These are phyloP conservation scores for Penicillium sp. DNA, from an alignment of 2,329 filamentous ascomycete genomes.

Conservation along the genomic window DNA sequence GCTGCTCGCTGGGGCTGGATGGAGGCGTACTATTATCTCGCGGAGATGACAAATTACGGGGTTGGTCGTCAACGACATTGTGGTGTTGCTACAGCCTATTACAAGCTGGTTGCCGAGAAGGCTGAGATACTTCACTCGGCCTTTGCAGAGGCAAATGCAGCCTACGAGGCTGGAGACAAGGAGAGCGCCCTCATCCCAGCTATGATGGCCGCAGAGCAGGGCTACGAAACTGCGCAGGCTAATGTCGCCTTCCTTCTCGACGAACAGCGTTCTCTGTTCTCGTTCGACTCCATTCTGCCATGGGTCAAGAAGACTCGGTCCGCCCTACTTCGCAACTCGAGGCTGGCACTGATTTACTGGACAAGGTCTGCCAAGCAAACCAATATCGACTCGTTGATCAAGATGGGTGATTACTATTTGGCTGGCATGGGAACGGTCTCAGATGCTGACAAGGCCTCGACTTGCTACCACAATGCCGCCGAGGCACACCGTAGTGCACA, in stretches of 20 bases:
- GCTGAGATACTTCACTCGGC: constrained; percentile 72
- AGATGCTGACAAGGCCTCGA: constrained; percentile 81
- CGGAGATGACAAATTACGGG: constrained; percentile 78
- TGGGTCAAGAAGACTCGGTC: constrained; percentile 40
- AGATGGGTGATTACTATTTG: constrained; percentile 98
- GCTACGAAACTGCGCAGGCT: constrained; percentile 83
- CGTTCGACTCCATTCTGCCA: constrained; percentile 55
- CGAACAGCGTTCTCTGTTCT: constrained; percentile 62
- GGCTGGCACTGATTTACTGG: constrained; percentile 85
- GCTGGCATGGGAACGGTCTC: constrained; percentile 69
- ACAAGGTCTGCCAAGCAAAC: constrained; percentile 88
- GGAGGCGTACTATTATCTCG: constrained; percentile 88
- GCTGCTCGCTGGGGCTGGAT: constrained; percentile 79
- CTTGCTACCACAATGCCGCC: constrained; percentile 88
- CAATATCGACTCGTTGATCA: constrained; percentile 91
- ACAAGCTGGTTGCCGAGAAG: constrained; percentile 74
- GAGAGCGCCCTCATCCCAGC: constrained; percentile 78
- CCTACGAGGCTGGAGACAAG: constrained; percentile 73
- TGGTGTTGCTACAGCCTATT: constrained; percentile 72
- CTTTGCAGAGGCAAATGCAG: constrained; percentile 78
- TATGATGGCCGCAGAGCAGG: constrained; percentile 86
- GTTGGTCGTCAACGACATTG: constrained; percentile 79
- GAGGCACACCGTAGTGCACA: constrained; percentile 91
- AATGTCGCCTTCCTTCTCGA: constrained; percentile 88
- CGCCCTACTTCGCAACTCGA: constrained; percentile 56